phyloP scores from a whole-genome alignment of 2,329 filamentous ascomycete species.

The Didymella sp. region DNA sequence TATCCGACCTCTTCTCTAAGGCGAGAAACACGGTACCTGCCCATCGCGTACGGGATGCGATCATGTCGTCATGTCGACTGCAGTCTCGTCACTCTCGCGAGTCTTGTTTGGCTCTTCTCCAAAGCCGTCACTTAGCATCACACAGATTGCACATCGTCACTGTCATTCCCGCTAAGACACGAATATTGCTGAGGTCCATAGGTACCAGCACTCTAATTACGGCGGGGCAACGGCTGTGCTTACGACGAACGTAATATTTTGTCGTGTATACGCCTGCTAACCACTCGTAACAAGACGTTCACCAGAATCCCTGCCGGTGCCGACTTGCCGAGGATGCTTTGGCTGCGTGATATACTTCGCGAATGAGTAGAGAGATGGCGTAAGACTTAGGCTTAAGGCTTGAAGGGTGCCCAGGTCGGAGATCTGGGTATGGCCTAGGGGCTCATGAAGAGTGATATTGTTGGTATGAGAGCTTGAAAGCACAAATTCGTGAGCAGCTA shows the following conservation, averaged over 20 bases:
- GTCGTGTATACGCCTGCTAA: background rate
- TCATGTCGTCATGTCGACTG: no score
- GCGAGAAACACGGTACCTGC: no score
- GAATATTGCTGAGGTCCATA: no score
- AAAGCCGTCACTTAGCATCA: no score
- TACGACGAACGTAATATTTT: background rate
- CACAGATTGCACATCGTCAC: no score
- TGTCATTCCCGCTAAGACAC: background rate
- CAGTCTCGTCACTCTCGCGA: no score
- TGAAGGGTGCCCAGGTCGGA: background rate
- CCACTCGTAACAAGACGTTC: background rate
- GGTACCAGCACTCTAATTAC: no score
- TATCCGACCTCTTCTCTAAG: no score
- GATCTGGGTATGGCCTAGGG: background rate
- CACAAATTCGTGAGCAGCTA: background rate
- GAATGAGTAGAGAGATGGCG: background rate
- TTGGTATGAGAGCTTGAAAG: constrained; percentile 9
- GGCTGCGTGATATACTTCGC: background rate
- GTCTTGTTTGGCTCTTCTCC: no score
- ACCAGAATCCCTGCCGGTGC: background rate
- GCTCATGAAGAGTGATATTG: background rate
- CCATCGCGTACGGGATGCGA: no score
- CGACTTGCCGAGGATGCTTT: background rate
- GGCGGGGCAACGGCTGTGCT: background rate
- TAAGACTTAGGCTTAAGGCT: background rate